Evolutionary conservation across 2,329 filamentous ascomycete genomes (phyloP).

Genomic region (Lecanicillium sp.): DNA sequence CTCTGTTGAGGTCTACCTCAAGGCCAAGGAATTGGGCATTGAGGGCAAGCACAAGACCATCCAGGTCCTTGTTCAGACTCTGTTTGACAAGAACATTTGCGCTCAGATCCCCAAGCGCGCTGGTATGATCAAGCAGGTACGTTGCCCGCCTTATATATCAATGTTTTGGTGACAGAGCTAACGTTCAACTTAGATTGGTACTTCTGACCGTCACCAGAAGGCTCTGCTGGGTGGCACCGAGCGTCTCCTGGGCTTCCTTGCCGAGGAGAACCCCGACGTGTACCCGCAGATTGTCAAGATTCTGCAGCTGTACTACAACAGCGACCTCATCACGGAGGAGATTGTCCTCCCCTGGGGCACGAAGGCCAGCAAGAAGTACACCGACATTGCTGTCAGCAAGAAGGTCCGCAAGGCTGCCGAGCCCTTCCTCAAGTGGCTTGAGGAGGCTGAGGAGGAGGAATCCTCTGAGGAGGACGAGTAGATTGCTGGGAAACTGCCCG

Average conservation of each 20-base stretch:
- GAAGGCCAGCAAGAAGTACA: constrained; percentile 98
- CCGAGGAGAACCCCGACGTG: constrained; percentile 74
- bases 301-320: constrained; percentile 82
- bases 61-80: constrained; percentile 82
- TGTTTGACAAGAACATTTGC: constrained; percentile 87
- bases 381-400: constrained; percentile 81
- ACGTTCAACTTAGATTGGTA: constrained; percentile 56
- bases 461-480: constrained; percentile 49
- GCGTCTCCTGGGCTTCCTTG: constrained; percentile 68
- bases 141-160: constrained; percentile 17
- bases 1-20: constrained; percentile 88
- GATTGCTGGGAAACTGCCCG: not conserved
- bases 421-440: constrained; percentile 90
- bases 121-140: constrained; percentile 79
- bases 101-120: constrained; percentile 82
- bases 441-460: constrained; percentile 74
- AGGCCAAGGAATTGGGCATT: constrained; percentile 93
- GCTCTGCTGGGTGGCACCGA: constrained; percentile 92
- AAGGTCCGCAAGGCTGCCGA: constrained; percentile 94
- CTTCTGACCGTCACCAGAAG: constrained; percentile 90
- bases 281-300: constrained; percentile 74
- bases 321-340: constrained; percentile 84
- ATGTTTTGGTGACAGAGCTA: constrained; percentile 20
- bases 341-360: constrained; percentile 84
- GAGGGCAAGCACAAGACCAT: constrained; percentile 92